phyloP scores from a whole-genome alignment of 495 filamentous ascomycete species.

The Podospora conica region DNA sequence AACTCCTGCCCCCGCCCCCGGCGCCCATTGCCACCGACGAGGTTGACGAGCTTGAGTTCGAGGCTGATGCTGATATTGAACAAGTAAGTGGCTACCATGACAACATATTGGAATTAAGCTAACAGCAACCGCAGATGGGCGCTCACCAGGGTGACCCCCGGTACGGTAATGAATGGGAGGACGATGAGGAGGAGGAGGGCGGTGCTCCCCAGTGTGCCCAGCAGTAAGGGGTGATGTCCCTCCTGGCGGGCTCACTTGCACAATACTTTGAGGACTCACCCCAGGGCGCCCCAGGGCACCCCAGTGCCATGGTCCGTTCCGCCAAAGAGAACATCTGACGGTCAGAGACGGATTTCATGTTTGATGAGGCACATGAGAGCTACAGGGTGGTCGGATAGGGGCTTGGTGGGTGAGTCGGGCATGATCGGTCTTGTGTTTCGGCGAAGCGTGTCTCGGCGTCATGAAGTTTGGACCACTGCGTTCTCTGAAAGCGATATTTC shows the following conservation, averaged over 20 bases:
- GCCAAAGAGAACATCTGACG: background rate
- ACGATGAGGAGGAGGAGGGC: slow-evolving; percentile 67
- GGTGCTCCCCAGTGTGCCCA: slow-evolving; percentile 69
- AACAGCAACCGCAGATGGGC: slow-evolving; percentile 48
- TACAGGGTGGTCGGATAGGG: background rate
- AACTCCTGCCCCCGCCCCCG: slow-evolving; percentile 61
- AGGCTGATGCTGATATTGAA: slow-evolving; percentile 72
- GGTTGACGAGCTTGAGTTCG: slow-evolving; percentile 81
- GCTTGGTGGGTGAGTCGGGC: background rate
- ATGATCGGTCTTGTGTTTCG: background rate
- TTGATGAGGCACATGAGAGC: background rate
- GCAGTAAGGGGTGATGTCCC: slow-evolving; percentile 52
- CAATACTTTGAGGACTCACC: background rate
- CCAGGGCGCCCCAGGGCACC: too few species aligned
- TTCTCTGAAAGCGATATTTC: background rate
- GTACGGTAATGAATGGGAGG: slow-evolving; percentile 65
- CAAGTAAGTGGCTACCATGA: slow-evolving; percentile 49
- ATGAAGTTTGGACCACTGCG: slow-evolving; percentile 4
- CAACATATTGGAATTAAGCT: background rate
- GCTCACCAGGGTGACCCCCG: slow-evolving; percentile 60
- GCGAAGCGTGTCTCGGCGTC: background rate
- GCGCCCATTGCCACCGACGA: slow-evolving; percentile 59
- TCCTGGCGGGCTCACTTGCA: too few species aligned
- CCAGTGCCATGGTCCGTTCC: background rate
- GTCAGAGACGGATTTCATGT: background rate